These are phyloP conservation scores for Stevia rebaudiana DNA, from an alignment of 140 eudicot species.

Conservation along the genomic window DNA sequence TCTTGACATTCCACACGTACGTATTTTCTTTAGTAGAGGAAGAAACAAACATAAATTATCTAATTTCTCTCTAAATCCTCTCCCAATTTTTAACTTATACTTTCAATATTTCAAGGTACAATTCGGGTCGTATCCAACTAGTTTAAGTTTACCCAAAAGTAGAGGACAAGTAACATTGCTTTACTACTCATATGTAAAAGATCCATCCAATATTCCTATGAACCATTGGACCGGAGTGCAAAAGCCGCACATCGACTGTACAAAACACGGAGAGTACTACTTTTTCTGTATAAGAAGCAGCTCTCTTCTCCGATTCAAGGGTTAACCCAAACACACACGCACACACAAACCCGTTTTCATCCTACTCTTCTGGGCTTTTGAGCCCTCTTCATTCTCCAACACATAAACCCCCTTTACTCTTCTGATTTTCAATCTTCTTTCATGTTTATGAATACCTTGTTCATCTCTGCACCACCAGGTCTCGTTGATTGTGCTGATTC, in stretches of 20 bases:
- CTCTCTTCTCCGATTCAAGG: slow-evolving; percentile 37
- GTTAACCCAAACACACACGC: slow-evolving; percentile 30
- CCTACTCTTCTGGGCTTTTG: slow-evolving; percentile 10
- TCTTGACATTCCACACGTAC: too few relatives aligned
- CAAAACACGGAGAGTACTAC: slow-evolving; percentile 18
- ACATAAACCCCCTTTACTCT: slow-evolving; percentile 21
- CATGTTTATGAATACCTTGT: slow-evolving; percentile 26
- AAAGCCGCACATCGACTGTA: slow-evolving; percentile 30
- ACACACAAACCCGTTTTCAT: slow-evolving; percentile 6
- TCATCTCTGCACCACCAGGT: slow-evolving; percentile 33
- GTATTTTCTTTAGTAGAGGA: too few relatives aligned
- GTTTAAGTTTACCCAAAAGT: too few relatives aligned
- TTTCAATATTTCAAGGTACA: too few relatives aligned
- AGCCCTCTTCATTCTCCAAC: slow-evolving; percentile 9
- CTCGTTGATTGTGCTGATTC: neutral
- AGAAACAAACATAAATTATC: too few relatives aligned
- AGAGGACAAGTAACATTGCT: too few relatives aligned
- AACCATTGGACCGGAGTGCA: slow-evolving; percentile 46
- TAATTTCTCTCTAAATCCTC: too few relatives aligned
- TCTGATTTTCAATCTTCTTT: slow-evolving; percentile 11
- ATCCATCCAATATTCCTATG: too few relatives aligned
- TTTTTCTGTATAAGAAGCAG: slow-evolving; percentile 18
- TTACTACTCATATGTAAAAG: too few relatives aligned
- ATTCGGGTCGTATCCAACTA: too few relatives aligned
- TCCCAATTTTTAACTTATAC: too few relatives aligned